Evolutionary conservation across 108 stramenopile genomes (phyloP).

Genomic region (Heterococcus sp.): DNA sequence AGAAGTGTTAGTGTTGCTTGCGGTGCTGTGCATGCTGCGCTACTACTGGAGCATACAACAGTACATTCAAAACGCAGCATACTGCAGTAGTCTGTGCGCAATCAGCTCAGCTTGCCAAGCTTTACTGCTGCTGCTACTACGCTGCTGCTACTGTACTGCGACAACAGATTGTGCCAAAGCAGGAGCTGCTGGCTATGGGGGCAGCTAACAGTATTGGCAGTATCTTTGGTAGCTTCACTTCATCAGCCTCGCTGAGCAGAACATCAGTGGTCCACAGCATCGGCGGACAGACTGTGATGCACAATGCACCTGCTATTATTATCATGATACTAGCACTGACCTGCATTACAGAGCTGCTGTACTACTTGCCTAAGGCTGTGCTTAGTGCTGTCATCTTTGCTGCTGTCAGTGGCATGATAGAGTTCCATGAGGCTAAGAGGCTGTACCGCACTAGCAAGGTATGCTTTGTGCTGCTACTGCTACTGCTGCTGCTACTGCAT

Average conservation of each 20-base stretch:
- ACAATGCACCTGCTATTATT: constrained; percentile 62
- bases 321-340: constrained; percentile 66
- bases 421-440: constrained; percentile 34
- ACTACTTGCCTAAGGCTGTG: constrained; percentile 60
- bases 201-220: not conserved
- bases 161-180: too few relatives aligned
- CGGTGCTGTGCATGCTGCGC: too few relatives aligned
- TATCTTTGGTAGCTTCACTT: not conserved
- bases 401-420: constrained; percentile 41
- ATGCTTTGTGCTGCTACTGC: too few relatives aligned
- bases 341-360: constrained; percentile 71
- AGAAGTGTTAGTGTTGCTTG: too few relatives aligned
- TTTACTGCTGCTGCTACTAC: too few relatives aligned
- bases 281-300: constrained; percentile 68
- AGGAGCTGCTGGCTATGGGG: not conserved
- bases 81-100: too few relatives aligned
- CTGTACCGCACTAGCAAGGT: constrained; percentile 47
- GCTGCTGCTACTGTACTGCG: too few relatives aligned
- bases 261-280: constrained; percentile 68
- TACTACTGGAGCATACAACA: too few relatives aligned
- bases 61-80: too few relatives aligned
- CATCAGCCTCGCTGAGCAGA: constrained; percentile 9
- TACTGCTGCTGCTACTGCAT: too few relatives aligned
- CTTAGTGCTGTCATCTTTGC: constrained; percentile 38
- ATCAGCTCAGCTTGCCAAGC: too few relatives aligned